Conservation (phyloP, 2,329 filamentous ascomycete species). For the Penicillium capsulatum region DNA sequence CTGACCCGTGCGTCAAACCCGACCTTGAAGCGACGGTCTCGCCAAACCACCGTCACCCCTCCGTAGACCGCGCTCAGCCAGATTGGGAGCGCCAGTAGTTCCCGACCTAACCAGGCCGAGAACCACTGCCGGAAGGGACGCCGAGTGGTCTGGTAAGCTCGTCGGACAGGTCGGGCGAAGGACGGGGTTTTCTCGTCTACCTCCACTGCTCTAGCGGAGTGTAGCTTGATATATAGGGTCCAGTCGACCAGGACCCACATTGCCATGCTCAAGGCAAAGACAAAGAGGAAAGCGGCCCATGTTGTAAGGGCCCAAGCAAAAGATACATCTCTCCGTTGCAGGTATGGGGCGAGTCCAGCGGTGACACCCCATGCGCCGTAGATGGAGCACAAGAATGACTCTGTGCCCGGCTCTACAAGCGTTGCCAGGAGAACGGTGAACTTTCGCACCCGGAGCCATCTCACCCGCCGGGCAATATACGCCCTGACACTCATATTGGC, state of each 20-base stretch:
- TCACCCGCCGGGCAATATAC: constrained; percentile 74
- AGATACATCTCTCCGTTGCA: constrained; percentile 42
- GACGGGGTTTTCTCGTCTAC: constrained; percentile 67
- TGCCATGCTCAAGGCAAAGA: constrained; percentile 64
- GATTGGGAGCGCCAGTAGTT: constrained; percentile 77
- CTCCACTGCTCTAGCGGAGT: constrained; percentile 67
- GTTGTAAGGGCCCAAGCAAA: constrained; percentile 55
- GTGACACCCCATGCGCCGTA: constrained; percentile 78
- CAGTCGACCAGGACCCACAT: constrained; percentile 75
- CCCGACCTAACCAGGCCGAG: constrained; percentile 76
- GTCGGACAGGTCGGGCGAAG: constrained; percentile 59
- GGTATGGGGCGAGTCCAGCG: constrained; percentile 58
- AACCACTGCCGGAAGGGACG: constrained; percentile 68
- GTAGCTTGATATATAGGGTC: constrained; percentile 67
- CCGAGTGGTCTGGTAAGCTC: constrained; percentile 37
- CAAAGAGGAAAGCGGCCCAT: constrained; percentile 61
- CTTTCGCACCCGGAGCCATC: constrained; percentile 91
- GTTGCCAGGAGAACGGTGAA: constrained; percentile 89
- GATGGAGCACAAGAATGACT: constrained; percentile 76
- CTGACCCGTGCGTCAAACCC: constrained; percentile 78
- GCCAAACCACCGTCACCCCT: constrained; percentile 83
- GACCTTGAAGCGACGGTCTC: constrained; percentile 77
- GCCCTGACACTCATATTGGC: constrained; percentile 70
- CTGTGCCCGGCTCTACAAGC: constrained; percentile 85
- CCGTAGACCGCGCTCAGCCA: constrained; percentile 87